A percentile compares a stretch with the other conserved stretches of the same genome.
Evolutionary conservation across 441 rosid genomes (phyloP).

Genomic region (Flueggea neowawraea): DNA sequence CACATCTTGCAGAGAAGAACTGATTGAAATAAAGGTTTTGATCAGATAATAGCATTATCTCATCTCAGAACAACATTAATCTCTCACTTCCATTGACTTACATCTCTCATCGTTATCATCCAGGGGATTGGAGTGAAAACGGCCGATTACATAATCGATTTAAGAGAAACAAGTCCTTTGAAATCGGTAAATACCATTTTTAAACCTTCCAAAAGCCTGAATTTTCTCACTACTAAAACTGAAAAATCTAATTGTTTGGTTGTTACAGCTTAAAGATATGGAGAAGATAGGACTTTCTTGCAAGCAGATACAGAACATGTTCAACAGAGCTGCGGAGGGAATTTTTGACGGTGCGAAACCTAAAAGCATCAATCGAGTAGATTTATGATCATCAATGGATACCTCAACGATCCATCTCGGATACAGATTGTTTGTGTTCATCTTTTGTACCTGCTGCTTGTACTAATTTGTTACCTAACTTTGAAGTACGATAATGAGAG

Average conservation of each 20-base stretch:
- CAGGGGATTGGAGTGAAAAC: constrained; percentile 42
- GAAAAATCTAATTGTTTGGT: not conserved
- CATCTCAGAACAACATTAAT: no score
- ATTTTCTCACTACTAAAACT: no score
- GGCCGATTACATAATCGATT: constrained; percentile 76
- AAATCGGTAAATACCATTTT: constrained; percentile 52
- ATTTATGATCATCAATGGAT: not conserved
- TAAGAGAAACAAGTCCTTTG: constrained; percentile 65
- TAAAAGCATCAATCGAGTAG: constrained; percentile 1
- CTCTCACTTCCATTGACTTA: no score
- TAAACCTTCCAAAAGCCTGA: no score
- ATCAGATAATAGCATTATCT: not conserved
- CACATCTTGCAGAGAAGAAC: constrained; percentile 61
- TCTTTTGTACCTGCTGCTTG: no score
- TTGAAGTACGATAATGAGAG: no score
- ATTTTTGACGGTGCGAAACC: constrained; percentile 23
- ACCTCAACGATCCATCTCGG: not conserved
- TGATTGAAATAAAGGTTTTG: constrained; percentile 66
- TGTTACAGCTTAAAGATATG: constrained; percentile 62
- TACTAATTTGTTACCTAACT: no score
- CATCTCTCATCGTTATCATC: not conserved
- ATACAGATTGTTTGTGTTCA: not conserved
- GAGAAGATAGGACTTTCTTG: constrained; percentile 88
- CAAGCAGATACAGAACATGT: constrained; percentile 67
- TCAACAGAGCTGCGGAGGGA: constrained; percentile 58